Percentiles rank a stretch among this genome's conserved stretches.
Conservation (phyloP, 2,329 filamentous ascomycete genomes). For the Immersiporthe knoxdaviesiana region DNA sequence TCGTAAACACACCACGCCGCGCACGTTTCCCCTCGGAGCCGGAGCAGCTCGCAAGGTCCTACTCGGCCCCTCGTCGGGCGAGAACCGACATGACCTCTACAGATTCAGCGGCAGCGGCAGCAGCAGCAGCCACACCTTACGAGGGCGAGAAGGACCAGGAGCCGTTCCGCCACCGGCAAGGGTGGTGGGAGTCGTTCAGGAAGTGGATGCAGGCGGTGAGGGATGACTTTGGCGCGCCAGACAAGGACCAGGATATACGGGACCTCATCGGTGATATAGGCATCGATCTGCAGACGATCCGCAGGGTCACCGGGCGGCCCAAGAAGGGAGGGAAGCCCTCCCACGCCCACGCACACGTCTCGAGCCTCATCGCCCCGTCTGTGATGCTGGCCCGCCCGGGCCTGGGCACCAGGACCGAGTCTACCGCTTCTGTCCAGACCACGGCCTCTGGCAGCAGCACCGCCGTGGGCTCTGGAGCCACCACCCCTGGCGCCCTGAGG, state of each 20-base stretch:
- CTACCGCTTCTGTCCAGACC: slow-evolving; percentile 8
- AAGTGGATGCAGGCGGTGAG: slow-evolving; percentile 14
- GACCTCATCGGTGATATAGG: slow-evolving; percentile 29
- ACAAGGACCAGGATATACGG: slow-evolving; percentile 24
- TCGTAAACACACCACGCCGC: background rate
- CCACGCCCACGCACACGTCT: slow-evolving; percentile 18
- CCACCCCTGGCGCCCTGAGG: slow-evolving; percentile 21
- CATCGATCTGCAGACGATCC: slow-evolving; percentile 26
- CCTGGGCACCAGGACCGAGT: slow-evolving; percentile 20
- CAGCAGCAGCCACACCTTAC: too few relatives aligned
- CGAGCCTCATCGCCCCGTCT: slow-evolving; percentile 19
- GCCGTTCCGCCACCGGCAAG: slow-evolving; percentile 12
- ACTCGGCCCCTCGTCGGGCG: slow-evolving; percentile 17
- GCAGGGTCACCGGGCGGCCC: slow-evolving; percentile 16
- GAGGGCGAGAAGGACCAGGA: slow-evolving; percentile 27
- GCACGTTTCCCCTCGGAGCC: slow-evolving; percentile 19
- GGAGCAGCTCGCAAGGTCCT: slow-evolving; percentile 1
- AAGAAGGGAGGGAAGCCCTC: slow-evolving; percentile 15
- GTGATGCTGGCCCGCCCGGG: slow-evolving; percentile 27
- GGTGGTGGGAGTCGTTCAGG: slow-evolving; percentile 26
- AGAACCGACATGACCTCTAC: slow-evolving; percentile 7
- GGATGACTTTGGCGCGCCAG: slow-evolving; percentile 23
- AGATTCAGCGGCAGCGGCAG: too few relatives aligned
- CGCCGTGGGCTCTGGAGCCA: slow-evolving; percentile 8
- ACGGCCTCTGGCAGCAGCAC: background rate